A percentile compares a stretch with the other conserved stretches of the same genome.
These are phyloP conservation scores for Coemansia sp. DNA, from an alignment of 192 early-diverging fungal species.

Conservation along the genomic window DNA sequence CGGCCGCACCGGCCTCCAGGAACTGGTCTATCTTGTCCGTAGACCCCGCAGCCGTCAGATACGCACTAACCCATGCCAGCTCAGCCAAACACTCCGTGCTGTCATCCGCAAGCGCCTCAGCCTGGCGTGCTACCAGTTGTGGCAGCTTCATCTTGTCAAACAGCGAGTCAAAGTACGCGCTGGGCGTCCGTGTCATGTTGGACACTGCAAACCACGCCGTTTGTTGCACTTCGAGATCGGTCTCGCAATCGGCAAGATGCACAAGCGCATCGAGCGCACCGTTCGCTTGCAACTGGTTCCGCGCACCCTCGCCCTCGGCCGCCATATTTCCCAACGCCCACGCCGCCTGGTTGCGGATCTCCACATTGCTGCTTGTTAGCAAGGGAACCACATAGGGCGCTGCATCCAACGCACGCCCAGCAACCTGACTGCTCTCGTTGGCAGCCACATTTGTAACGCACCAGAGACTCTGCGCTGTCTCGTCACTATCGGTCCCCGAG, in stretches of 20 bases:
- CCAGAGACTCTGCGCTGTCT: slow-evolving; percentile 59
- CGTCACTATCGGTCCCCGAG: slow-evolving; percentile 51
- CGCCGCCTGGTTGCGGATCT: slow-evolving; percentile 84
- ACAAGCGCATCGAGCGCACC: slow-evolving; percentile 78
- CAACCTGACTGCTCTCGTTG: slow-evolving; percentile 20
- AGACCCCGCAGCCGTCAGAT: slow-evolving; percentile 58
- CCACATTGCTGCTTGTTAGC: slow-evolving; percentile 52
- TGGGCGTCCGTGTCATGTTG: slow-evolving; percentile 67
- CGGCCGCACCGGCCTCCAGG: slow-evolving; percentile 42
- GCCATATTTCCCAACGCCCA: slow-evolving; percentile 97
- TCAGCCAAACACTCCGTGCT: slow-evolving; percentile 60
- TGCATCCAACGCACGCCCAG: slow-evolving; percentile 40
- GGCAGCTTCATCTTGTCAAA: slow-evolving; percentile 52
- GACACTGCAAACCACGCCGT: slow-evolving; percentile 74
- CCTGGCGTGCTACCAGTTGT: slow-evolving; percentile 54
- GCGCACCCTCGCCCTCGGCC: slow-evolving; percentile 72
- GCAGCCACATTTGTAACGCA: slow-evolving; percentile 64
- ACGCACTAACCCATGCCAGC: slow-evolving; percentile 67
- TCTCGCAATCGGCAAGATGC: slow-evolving; percentile 63
- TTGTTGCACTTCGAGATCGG: slow-evolving; percentile 59
- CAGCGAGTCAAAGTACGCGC: slow-evolving; percentile 56
- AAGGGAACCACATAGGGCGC: slow-evolving; percentile 57
- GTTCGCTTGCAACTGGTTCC: slow-evolving; percentile 71
- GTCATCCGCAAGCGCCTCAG: slow-evolving; percentile 30
- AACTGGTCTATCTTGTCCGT: slow-evolving; percentile 54